These are phyloP conservation scores for Saccharomycopsis schoenii DNA, from an alignment of 805 yeast species.

Conservation along the genomic window DNA sequence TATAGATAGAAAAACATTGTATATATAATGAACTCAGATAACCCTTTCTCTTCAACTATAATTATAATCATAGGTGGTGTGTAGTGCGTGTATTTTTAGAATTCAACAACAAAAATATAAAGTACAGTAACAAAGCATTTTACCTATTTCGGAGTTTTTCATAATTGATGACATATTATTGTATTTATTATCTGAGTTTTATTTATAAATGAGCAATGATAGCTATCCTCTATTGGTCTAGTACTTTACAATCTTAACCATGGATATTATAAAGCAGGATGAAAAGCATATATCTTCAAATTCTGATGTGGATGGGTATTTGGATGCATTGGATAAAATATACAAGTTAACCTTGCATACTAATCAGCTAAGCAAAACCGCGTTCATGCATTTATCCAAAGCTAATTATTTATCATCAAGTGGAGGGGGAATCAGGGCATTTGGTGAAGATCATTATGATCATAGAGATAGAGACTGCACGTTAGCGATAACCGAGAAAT, in stretches of 20 bases:
- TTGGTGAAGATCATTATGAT: slow-evolving; percentile 14
- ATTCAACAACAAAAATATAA: neutral
- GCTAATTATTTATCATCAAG: slow-evolving; percentile 8
- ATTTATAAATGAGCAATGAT: no score
- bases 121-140: neutral
- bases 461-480: slow-evolving; percentile 8
- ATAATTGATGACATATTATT: neutral
- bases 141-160: neutral
- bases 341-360: slow-evolving; percentile 11
- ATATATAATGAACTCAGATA: neutral
- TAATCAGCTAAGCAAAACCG: slow-evolving; percentile 5
- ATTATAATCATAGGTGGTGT: neutral
- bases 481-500: neutral
- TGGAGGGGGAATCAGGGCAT: slow-evolving; percentile 5
- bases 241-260: neutral
- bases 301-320: neutral
- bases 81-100: neutral
- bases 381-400: slow-evolving; percentile 5
- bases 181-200: no score
- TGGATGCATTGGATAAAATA: slow-evolving; percentile 6
- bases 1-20: no score
- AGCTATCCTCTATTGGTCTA: no score
- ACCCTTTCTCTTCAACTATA: neutral
- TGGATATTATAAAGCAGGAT: neutral
- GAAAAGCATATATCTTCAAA: neutral